phyloP scores from a whole-genome alignment of 208 protist genomes.

The Trypanosomatidae sp. region DNA sequence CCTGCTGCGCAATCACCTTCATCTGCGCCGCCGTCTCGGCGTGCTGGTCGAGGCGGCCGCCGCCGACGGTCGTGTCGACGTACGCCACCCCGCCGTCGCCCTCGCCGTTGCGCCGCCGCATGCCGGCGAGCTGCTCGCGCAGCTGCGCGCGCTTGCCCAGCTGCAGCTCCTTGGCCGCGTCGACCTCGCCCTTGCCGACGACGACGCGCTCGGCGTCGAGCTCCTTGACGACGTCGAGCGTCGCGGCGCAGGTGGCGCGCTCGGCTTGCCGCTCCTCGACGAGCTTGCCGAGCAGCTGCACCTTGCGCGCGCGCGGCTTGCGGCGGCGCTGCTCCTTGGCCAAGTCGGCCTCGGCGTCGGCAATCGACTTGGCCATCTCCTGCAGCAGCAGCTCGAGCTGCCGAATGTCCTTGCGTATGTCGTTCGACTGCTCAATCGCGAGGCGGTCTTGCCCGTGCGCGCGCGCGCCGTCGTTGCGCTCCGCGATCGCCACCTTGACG shows the following conservation, averaged over 20 bases:
- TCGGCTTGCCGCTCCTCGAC: constrained; percentile 16
- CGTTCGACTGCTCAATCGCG: constrained; percentile 44
- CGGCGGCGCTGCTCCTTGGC: constrained; percentile 26
- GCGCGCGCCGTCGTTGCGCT: constrained; percentile 34
- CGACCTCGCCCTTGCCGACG: constrained; percentile 11
- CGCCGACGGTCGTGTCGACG: constrained; percentile 33
- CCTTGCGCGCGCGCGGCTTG: constrained; percentile 26
- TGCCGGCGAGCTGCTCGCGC: constrained; percentile 27
- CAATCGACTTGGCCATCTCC: constrained; percentile 32
- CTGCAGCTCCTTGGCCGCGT: constrained; percentile 20
- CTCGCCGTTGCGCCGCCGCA: constrained; percentile 11
- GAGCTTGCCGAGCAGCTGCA: constrained; percentile 24
- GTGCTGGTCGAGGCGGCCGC: constrained; percentile 44
- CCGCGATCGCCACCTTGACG: constrained; percentile 37
- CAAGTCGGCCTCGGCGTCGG: constrained; percentile 19
- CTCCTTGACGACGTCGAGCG: constrained; percentile 31
- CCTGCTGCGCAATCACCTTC: constrained; percentile 34
- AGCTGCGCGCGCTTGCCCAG: constrained; percentile 36
- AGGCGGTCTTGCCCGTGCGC: constrained; percentile 41
- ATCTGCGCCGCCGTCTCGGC: constrained; percentile 43
- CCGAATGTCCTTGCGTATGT: constrained; percentile 43
- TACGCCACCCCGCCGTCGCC: constrained; percentile 8
- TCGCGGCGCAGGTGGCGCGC: constrained; percentile 29
- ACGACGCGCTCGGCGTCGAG: constrained; percentile 25
- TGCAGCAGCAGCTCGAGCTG: constrained; percentile 33